These are phyloP conservation scores for Canariomyces notabilis DNA, from an alignment of 2,329 filamentous ascomycete genomes.

Conservation along the genomic window DNA sequence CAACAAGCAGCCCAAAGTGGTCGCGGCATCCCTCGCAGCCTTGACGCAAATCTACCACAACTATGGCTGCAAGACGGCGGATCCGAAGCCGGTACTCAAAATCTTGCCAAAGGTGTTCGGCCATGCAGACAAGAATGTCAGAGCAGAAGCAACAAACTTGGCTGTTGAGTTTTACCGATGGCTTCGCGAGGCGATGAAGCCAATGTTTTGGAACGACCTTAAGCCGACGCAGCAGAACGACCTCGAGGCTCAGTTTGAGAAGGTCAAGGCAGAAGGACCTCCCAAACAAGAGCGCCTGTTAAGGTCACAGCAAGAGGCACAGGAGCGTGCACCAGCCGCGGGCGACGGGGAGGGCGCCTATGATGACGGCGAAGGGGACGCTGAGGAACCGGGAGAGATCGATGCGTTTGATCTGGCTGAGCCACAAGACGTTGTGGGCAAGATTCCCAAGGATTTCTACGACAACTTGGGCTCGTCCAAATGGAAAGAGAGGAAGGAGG, in stretches of 20 bases:
- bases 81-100: conserved; percentile 90
- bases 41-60: conserved; percentile 84
- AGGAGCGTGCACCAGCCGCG: conserved; percentile 61
- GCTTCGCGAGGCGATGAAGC: conserved; percentile 96
- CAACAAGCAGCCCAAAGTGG: conserved; percentile 87
- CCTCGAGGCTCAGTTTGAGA: conserved; percentile 89
- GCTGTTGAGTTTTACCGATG: conserved; percentile 94
- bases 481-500: conserved; percentile 98
- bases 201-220: conserved; percentile 91
- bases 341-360: conserved; percentile 54
- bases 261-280: conserved; percentile 76
- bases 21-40: conserved; percentile 65
- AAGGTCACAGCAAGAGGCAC: conserved; percentile 80
- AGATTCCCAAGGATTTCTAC: conserved; percentile 74
- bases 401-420: conserved; percentile 80
- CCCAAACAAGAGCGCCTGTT: conserved; percentile 89
- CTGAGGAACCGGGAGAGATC: conserved; percentile 64
- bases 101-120: conserved; percentile 85
- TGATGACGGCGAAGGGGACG: conserved; percentile 52
- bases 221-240: conserved; percentile 95
- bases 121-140: conserved; percentile 96
- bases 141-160: conserved; percentile 85
- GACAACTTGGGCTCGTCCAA: conserved; percentile 86
- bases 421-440: conserved; percentile 78
- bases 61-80: conserved; percentile 90